These are phyloP conservation scores for Gilbertella persicaria DNA, from an alignment of 371 early-diverging fungal species.

Conservation along the genomic window DNA sequence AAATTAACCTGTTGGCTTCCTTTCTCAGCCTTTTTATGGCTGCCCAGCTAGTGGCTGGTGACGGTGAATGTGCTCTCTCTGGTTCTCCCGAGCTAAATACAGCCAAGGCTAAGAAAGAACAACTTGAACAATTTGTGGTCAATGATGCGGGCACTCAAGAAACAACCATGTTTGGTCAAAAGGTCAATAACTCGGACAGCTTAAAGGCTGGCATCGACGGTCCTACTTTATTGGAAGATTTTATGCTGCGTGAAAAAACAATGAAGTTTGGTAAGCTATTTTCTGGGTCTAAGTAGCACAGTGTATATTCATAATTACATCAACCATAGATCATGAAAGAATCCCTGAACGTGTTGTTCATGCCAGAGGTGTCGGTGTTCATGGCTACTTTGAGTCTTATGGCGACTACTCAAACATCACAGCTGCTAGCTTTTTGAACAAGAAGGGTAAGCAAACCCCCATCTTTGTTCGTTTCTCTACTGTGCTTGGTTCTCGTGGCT, in stretches of 20 bases:
- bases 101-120: conserved; percentile 10
- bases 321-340: conserved; percentile 25
- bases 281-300: no score
- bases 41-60: conserved; percentile 6
- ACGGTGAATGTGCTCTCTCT: conserved; percentile 2
- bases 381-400: conserved; percentile 57
- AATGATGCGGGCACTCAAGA: conserved; percentile 24
- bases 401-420: conserved; percentile 44
- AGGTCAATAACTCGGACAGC: conserved; percentile 29
- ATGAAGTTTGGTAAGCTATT: conserved; percentile 50
- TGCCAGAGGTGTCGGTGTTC: conserved; percentile 56
- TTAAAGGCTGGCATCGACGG: conserved; percentile 48
- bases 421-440: conserved; percentile 40
- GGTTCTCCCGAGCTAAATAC: background rate
- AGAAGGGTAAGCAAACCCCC: conserved; percentile 49
- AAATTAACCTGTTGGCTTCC: conserved; percentile 2
- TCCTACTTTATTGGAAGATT: conserved; percentile 52
- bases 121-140: conserved; percentile 12
- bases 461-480: conserved; percentile 61
- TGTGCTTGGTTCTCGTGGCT: conserved; percentile 51
- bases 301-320: background rate
- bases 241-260: conserved; percentile 49
- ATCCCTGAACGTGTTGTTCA: conserved; percentile 62
- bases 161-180: conserved; percentile 30
- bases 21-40: conserved; percentile 7